Conservation (phyloP, 352 stramenopile genomes). For the Blastocystis sp. region DNA sequence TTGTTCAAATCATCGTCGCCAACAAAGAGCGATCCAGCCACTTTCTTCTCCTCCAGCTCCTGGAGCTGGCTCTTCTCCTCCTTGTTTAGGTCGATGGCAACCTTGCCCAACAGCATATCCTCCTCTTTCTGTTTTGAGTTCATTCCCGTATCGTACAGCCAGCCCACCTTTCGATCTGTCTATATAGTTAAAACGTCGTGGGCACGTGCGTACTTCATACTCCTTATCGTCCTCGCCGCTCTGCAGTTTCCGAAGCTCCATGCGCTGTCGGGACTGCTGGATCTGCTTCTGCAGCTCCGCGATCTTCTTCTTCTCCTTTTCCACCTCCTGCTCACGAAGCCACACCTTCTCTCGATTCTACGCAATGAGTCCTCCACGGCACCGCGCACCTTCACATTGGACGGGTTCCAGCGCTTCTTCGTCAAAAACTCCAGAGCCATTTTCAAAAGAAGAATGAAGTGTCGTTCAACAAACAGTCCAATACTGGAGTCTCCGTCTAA, state of each 20-base stretch:
- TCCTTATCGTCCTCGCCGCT: slow-evolving; percentile 36
- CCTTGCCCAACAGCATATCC: slow-evolving; percentile 58
- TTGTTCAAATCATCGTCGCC: slow-evolving; percentile 37
- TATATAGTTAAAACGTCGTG: neutral
- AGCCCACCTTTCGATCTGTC: slow-evolving; percentile 58
- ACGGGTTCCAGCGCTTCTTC: slow-evolving; percentile 69
- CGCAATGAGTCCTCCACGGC: neutral
- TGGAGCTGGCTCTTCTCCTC: slow-evolving; percentile 65
- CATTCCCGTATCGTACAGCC: slow-evolving; percentile 53
- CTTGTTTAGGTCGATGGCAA: slow-evolving; percentile 59
- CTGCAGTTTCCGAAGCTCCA: slow-evolving; percentile 32
- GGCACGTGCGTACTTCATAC: slow-evolving; percentile 5
- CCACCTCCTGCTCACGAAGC: slow-evolving; percentile 63
- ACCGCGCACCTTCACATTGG: slow-evolving; percentile 55
- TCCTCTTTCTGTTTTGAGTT: slow-evolving; percentile 46
- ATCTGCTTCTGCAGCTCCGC: slow-evolving; percentile 57
- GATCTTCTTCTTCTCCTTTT: slow-evolving; percentile 67
- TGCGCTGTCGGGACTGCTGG: slow-evolving; percentile 31
- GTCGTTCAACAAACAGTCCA: slow-evolving; percentile 48
- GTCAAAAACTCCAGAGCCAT: slow-evolving; percentile 69
- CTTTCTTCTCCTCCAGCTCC: slow-evolving; percentile 62
- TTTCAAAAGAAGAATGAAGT: neutral
- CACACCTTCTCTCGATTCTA: slow-evolving; percentile 69
- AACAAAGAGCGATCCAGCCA: slow-evolving; percentile 51
- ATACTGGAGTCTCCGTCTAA: slow-evolving; percentile 60